A percentile compares a stretch with the other conserved stretches of the same genome.
phyloP scores from a whole-genome alignment of 2,329 filamentous ascomycete genomes.

The Alternaria hordeiaustralica region DNA sequence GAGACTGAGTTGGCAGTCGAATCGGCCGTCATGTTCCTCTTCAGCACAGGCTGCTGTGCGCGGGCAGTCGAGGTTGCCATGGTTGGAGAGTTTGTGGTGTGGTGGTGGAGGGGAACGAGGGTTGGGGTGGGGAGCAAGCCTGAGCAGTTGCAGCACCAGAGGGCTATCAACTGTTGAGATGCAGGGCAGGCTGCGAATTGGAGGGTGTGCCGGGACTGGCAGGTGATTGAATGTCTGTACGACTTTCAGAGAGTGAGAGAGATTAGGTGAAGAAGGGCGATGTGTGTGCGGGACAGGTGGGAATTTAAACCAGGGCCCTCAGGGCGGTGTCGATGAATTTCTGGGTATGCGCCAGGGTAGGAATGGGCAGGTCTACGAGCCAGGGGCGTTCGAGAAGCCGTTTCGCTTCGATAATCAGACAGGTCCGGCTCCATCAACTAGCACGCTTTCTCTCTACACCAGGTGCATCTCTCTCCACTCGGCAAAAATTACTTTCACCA shows the following conservation, averaged over 20 bases:
- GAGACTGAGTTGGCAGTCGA: constrained; percentile 61
- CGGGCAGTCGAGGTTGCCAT: constrained; percentile 62
- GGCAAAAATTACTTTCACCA: constrained; percentile 15
- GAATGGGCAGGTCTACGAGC: constrained; percentile 16
- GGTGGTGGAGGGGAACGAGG: background rate
- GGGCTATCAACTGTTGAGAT: constrained; percentile 29
- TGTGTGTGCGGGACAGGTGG: constrained; percentile 18
- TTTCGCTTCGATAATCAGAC: constrained; percentile 16
- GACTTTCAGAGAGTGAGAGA: constrained; percentile 2
- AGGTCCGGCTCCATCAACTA: constrained; percentile 24
- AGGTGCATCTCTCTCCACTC: constrained; percentile 18
- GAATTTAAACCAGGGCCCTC: constrained; percentile 23
- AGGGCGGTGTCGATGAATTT: constrained; percentile 35
- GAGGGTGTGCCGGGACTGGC: constrained; percentile 14
- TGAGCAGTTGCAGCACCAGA: constrained; percentile 16
- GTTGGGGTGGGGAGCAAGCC: constrained; percentile 7
- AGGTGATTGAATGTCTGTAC: constrained; percentile 2
- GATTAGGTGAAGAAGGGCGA: constrained; percentile 5
- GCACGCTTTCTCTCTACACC: constrained; percentile 10
- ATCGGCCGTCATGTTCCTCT: constrained; percentile 58
- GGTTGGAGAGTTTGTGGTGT: constrained; percentile 8
- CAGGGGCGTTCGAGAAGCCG: constrained; percentile 25
- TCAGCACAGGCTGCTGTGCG: constrained; percentile 56
- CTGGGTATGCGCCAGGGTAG: constrained; percentile 23
- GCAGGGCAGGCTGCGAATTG: constrained; percentile 29